A percentile compares a stretch with the other conserved stretches of the same genome.
These are phyloP conservation scores for Leccinum arenicola DNA, from an alignment of 768 basidiomycete species.

Conservation along the genomic window DNA sequence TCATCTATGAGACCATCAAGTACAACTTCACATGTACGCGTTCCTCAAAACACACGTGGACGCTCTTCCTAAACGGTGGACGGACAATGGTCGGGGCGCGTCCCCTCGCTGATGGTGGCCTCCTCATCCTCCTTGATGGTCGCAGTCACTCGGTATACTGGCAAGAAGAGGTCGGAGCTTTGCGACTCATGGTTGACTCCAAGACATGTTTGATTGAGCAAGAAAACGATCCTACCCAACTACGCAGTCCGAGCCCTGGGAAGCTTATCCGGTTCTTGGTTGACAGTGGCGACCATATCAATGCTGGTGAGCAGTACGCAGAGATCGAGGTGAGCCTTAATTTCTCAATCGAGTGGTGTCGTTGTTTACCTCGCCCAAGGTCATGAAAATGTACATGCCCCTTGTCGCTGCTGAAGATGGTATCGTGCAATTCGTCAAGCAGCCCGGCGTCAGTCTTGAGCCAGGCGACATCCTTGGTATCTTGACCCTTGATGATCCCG, in stretches of 20 bases:
- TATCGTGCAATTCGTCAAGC: conserved; percentile 92
- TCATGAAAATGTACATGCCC: conserved; percentile 99
- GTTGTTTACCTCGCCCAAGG: conserved; percentile 39
- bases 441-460: conserved; percentile 94
- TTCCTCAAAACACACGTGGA: conserved; percentile 86
- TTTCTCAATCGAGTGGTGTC: not conserved
- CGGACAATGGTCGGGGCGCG: conserved; percentile 90
- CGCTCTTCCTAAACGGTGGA: conserved; percentile 94
- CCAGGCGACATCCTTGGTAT: conserved; percentile 98
- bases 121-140: conserved; percentile 88
- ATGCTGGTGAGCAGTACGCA: conserved; percentile 95
- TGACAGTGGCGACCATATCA: conserved; percentile 96
- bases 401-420: conserved; percentile 93
- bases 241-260: conserved; percentile 93
- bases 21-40: conserved; percentile 96
- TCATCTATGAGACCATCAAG: conserved; percentile 94
- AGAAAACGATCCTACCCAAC: conserved; percentile 98
- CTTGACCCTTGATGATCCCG: conserved; percentile 92
- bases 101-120: conserved; percentile 90
- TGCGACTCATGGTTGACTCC: conserved; percentile 90
- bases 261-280: conserved; percentile 94
- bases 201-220: conserved; percentile 99
- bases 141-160: conserved; percentile 97
- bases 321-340: conserved; percentile 80
- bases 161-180: conserved; percentile 95